phyloP scores from a whole-genome alignment of 1,284 basidiomycete species.

The Heterobasidion irregulare region DNA sequence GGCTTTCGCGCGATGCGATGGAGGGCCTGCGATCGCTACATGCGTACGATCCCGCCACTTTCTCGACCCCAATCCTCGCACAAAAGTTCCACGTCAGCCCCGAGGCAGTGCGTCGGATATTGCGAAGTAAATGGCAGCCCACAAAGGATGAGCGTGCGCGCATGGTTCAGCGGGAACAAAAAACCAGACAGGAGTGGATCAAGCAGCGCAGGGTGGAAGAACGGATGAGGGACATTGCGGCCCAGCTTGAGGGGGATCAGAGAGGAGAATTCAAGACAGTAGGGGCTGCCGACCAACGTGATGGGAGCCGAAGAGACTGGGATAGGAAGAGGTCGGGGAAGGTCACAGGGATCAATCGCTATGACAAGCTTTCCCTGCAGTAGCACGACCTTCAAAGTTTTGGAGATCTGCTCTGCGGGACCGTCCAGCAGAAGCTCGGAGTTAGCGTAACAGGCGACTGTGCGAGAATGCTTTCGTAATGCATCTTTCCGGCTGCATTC shows the following conservation, averaged over 20 bases:
- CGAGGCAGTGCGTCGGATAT: constrained; percentile 80
- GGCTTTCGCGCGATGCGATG: constrained; percentile 89
- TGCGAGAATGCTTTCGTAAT: too few relatives aligned
- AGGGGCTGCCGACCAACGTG: not conserved
- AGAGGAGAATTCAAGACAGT: too few relatives aligned
- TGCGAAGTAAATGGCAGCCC: constrained; percentile 77
- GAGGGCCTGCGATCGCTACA: constrained; percentile 74
- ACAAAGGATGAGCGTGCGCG: constrained; percentile 45
- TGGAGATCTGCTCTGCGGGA: not conserved
- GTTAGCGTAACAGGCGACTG: not conserved
- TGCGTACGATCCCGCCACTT: constrained; percentile 57
- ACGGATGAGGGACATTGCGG: constrained; percentile 19
- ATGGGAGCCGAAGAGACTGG: not conserved
- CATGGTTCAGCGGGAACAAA: constrained; percentile 52
- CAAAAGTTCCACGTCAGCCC: constrained; percentile 78
- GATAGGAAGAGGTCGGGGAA: not conserved
- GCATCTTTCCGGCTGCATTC: too few relatives aligned
- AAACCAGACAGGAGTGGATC: constrained; percentile 33
- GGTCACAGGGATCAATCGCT: not conserved
- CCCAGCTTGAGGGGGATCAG: too few relatives aligned
- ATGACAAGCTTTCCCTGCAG: not conserved
- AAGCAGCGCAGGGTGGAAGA: constrained; percentile 33
- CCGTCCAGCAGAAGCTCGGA: not conserved
- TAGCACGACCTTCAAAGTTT: not conserved
- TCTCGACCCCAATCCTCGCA: constrained; percentile 65